Base-by-base conservation (phyloP, 106 monocot species). In the Narthecium ossifragum region DNA sequence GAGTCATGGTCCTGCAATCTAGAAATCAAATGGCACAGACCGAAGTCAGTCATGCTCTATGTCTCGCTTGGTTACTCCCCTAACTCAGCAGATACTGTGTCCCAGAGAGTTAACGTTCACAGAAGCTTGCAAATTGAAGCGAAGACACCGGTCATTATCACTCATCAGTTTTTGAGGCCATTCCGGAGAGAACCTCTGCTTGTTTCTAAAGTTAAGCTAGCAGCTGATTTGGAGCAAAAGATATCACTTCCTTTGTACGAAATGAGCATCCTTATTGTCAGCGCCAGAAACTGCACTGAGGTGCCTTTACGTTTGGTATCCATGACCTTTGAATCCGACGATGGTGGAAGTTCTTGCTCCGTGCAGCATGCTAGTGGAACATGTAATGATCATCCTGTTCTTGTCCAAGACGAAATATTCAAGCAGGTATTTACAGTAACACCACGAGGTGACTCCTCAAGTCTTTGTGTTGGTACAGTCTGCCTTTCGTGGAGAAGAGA, bases 121-220 rank as follows among this genome's bases (percentile, higher is more conserved):
- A 78, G 71, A 56, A 98, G 87, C 74, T 75, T 98, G 36, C 98
- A 87, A 75, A 87, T 98, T 64, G 98, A 98, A 75, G 98, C 91
- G 18, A 87, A 91, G 61, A 77, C 64, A 32, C 91, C 98, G 12
- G 14, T 91, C 26, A 52, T 54, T 6, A 61, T 91, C 6, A 76
- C 46, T 41, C 98, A 98, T 48, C 73, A 66, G 22, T 91, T 91
- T 55, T 65, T 91, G 73, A 78, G 72, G 36, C 81, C 87, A 41
- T 91, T 91, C 60, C 80, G 98, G 10, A 50, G 72, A 47, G 98
- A 91, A 43, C 84, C 98, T 30, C 58, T 98, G 43, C 26, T 98
- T 40, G 64, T 91, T 6, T 79, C 87, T 22, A 81, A 70, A 29
- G 53, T 85, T 60, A 87, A 78, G 46, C 53, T 68, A 33, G 31